Evolutionary conservation across 345 rosid genomes (phyloP), one percentile per base, ranked within the genome.

Genomic region (Boechera retrofracta): DNA sequence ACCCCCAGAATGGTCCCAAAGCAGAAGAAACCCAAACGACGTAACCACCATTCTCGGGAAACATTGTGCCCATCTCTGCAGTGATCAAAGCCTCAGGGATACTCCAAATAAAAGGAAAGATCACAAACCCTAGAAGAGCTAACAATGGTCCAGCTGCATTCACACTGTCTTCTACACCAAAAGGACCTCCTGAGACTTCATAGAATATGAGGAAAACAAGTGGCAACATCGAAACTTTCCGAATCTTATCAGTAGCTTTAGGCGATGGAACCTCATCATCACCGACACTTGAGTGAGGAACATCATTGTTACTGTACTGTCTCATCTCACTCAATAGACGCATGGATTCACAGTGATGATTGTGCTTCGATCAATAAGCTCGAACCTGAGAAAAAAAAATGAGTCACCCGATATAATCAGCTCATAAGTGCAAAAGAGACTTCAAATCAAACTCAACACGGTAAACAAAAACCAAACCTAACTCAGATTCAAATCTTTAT

Each of bases 11-110:
- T 21, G 24, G 41, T 88, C 96, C 77, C 70, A 88, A 70, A 15
- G 93, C 89, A 7, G 96, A 58, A 0, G 91, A 85, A 39, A 90
- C 96, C 96, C 96, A 90, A 21, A 87, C 91, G 10, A 90, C 96
- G 52, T 90, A 90, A 32, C 96, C 96, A n/a, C 96, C 91, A 66
- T 90, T 85, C 77, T 90, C 96, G 0, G 96, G 96, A 69, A 85
- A 88, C 96, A 90, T 87, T 56, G 96, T 90, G 4, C 91, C 89
- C 96, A 88, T 90, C 83, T 90, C 93, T 0, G 96, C 93, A 5
- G 93, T 90, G 62, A 90, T 88, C 55, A 90, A 75, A 0, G 96
- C 96, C 73, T 90, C 96, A 2, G 96, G 96, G 26, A 90, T 70
- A 80, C 96, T 90, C 96, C 96, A 90, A 67, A 90, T 85, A 47